These are phyloP conservation scores for Stephania japonica DNA, from an alignment of 164 flowering plant genomes.

Conservation along the genomic window DNA sequence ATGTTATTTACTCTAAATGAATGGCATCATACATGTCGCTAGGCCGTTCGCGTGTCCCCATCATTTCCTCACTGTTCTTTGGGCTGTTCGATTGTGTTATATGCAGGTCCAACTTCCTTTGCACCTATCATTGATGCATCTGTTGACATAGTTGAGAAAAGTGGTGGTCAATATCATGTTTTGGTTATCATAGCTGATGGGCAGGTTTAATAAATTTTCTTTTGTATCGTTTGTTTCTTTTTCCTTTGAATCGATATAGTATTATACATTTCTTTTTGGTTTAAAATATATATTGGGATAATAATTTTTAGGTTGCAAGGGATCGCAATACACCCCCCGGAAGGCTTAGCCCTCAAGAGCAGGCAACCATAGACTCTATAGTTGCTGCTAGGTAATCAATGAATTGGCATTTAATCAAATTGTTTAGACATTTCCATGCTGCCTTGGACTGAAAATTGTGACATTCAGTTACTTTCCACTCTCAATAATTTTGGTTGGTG, in stretches of 20 bases:
- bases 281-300: not conserved
- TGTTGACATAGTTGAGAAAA: conserved; percentile 70
- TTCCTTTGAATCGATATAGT: not conserved
- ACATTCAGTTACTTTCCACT: conserved; percentile 61
- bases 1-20: too few relatives aligned
- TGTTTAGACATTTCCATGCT: not conserved
- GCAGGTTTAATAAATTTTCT: conserved; percentile 41
- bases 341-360: conserved; percentile 68
- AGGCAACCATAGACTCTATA: conserved; percentile 62
- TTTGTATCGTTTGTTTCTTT: not conserved
- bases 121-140: conserved; percentile 78
- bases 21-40: too few relatives aligned
- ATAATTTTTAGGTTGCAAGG: conserved; percentile 49
- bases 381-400: conserved; percentile 67
- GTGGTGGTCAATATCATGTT: conserved; percentile 73
- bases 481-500: conserved; percentile 82
- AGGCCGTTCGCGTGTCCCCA: not conserved
- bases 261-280: not conserved
- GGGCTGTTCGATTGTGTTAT: not conserved
- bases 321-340: conserved; percentile 45
- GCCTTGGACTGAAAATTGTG: conserved; percentile 5
- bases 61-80: not conserved
- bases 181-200: conserved; percentile 94
- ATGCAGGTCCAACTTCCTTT: conserved; percentile 85
- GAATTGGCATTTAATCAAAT: conserved; percentile 2